phyloP scores from a whole-genome alignment of 306 rosid species.

The Amphicarpaea edgeworthii region DNA sequence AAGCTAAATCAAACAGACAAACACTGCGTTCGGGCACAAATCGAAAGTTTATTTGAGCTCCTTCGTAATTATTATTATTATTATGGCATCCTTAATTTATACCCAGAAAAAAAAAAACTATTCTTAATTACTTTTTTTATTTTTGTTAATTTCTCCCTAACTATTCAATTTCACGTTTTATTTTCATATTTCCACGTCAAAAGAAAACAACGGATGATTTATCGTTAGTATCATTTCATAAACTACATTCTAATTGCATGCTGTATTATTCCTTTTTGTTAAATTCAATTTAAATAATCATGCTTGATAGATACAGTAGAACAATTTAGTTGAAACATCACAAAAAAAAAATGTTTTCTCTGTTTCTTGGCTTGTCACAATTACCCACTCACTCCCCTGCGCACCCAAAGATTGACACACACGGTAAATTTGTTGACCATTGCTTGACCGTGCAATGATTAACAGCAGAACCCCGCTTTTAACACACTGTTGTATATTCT shows the following conservation, averaged over 20 bases:
- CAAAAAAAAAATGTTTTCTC: not conserved
- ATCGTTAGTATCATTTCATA: not conserved
- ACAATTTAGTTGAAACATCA: not conserved
- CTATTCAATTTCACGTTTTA: slow-evolving; percentile 12
- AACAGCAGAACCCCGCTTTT: not conserved
- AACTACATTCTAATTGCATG: slow-evolving; percentile 1
- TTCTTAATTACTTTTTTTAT: not conserved
- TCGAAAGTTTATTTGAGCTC: not conserved
- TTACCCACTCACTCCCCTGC: not conserved
- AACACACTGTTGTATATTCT: slow-evolving; percentile 1
- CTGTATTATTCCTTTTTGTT: not conserved
- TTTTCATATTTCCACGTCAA: slow-evolving; percentile 10
- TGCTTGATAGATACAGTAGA: not conserved
- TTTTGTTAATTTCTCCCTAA: not conserved
- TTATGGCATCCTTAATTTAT: not conserved
- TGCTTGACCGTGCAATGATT: slow-evolving; percentile 38
- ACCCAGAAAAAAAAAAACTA: not conserved
- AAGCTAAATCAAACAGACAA: not conserved
- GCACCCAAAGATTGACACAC: slow-evolving; percentile 7
- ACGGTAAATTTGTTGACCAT: slow-evolving; percentile 39
- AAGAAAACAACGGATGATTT: slow-evolving; percentile 23
- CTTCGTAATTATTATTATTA: too few species aligned
- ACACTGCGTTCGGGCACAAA: not conserved
- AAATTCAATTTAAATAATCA: not conserved
- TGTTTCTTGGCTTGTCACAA: not conserved